Evolutionary conservation across 2,329 filamentous ascomycete species (phyloP).

Genomic region (Aspergillus aculeatinus): DNA sequence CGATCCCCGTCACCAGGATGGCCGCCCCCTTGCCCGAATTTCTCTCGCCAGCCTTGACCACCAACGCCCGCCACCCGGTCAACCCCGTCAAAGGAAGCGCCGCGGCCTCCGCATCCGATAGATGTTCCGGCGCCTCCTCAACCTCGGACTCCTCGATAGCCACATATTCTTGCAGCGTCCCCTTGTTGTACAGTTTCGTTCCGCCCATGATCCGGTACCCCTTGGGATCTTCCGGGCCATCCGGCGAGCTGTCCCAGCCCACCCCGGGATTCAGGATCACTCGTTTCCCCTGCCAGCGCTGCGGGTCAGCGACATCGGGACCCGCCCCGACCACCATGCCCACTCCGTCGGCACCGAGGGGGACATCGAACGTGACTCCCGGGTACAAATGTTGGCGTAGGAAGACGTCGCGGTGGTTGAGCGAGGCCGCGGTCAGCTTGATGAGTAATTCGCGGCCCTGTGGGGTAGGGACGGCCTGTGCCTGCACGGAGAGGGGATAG

Average conservation of each 20-base stretch:
- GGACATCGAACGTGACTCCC: constrained; percentile 72
- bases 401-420: constrained; percentile 96
- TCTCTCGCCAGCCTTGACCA: constrained; percentile 69
- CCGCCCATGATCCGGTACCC: constrained; percentile 50
- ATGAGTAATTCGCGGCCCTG: constrained; percentile 70
- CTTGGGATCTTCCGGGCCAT: constrained; percentile 68
- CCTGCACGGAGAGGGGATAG: constrained; percentile 53
- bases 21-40: constrained; percentile 61
- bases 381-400: constrained; percentile 91
- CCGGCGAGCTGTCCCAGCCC: constrained; percentile 70
- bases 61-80: constrained; percentile 82
- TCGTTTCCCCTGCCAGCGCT: constrained; percentile 60
- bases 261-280: constrained; percentile 77
- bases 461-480: constrained; percentile 63
- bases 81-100: constrained; percentile 81
- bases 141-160: constrained; percentile 69
- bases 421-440: constrained; percentile 72
- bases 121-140: constrained; percentile 71
- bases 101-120: constrained; percentile 72
- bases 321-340: constrained; percentile 70
- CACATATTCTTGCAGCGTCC: constrained; percentile 73
- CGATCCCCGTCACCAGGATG: constrained; percentile 85
- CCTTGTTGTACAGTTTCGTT: constrained; percentile 62
- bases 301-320: constrained; percentile 49
- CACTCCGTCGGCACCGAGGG: constrained; percentile 79